Conservation (phyloP, 768 basidiomycete species). For the Lyophyllum decastes region DNA sequence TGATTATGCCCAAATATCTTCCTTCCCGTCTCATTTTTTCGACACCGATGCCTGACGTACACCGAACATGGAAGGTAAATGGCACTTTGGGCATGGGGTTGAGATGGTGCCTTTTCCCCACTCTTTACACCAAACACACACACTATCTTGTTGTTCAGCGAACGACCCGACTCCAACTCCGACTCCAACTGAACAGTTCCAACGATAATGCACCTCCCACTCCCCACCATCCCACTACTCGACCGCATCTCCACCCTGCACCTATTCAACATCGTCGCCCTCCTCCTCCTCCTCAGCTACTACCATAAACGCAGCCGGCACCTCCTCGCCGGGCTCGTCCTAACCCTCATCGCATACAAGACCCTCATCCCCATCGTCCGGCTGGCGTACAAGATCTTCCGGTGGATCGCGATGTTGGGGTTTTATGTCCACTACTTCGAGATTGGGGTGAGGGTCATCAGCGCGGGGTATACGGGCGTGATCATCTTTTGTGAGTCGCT, state of each 20-base stretch:
- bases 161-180: too few relatives aligned
- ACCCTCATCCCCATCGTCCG: constrained; percentile 7
- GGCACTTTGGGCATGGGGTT: too few relatives aligned
- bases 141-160: too few relatives aligned
- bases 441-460: constrained; percentile 20
- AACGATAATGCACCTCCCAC: constrained; percentile 18
- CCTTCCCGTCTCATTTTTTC: too few relatives aligned
- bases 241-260: constrained; percentile 28
- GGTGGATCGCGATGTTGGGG: constrained; percentile 15
- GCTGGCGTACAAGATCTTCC: constrained; percentile 7
- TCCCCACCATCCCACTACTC: constrained; percentile 25
- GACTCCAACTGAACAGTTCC: too few relatives aligned
- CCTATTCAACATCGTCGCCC: constrained; percentile 27
- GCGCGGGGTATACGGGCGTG: constrained; percentile 13
- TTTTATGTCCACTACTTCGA: constrained; percentile 14
- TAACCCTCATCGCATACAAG: constrained; percentile 29
- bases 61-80: too few relatives aligned
- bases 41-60: too few relatives aligned
- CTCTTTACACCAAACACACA: too few relatives aligned
- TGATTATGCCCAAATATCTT: too few relatives aligned
- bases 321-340: constrained; percentile 20
- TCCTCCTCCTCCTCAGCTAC: constrained; percentile 30
- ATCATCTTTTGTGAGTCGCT: constrained; percentile 12
- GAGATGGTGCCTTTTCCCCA: too few relatives aligned
- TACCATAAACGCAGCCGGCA: constrained; percentile 25